A percentile compares a stretch with the other conserved stretches of the same genome.
phyloP scores from a whole-genome alignment of 1,284 basidiomycete genomes.

The Austropuccinia psidii region DNA sequence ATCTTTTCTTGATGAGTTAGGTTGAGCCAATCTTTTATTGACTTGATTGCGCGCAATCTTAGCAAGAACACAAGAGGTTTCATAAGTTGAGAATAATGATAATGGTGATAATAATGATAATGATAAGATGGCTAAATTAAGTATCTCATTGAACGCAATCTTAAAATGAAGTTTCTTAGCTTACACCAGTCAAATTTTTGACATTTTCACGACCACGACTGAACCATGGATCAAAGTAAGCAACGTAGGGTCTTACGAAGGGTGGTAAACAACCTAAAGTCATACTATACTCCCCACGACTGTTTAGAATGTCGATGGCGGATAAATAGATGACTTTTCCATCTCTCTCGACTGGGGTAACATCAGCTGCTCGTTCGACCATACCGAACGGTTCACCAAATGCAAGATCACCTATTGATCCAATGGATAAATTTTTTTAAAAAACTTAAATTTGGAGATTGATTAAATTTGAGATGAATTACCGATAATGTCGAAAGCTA shows the following conservation, averaged over 20 bases:
- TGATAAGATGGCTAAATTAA: not conserved
- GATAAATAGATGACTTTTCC: slow-evolving; percentile 59
- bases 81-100: not conserved
- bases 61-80: not conserved
- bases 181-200: slow-evolving; percentile 60
- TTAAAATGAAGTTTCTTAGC: slow-evolving; percentile 15
- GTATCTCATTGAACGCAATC: not conserved
- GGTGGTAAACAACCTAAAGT: slow-evolving; percentile 71
- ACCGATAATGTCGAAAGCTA: slow-evolving; percentile 80
- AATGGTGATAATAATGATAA: not conserved
- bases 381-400: slow-evolving; percentile 85
- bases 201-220: slow-evolving; percentile 62
- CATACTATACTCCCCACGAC: slow-evolving; percentile 77
- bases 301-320: slow-evolving; percentile 77
- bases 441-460: not conserved
- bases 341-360: slow-evolving; percentile 58
- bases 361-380: slow-evolving; percentile 66
- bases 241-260: slow-evolving; percentile 52
- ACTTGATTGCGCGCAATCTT: slow-evolving; percentile 70
- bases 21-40: slow-evolving; percentile 60
- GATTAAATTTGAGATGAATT: slow-evolving; percentile 52
- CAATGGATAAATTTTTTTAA: not conserved
- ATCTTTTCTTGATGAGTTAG: slow-evolving; percentile 59
- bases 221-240: slow-evolving; percentile 60
- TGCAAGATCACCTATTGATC: slow-evolving; percentile 50